Percentiles rank a stretch among this genome's conserved stretches.
These are phyloP conservation scores for Starmera caribaea DNA, from an alignment of 805 yeast genomes.

Conservation along the genomic window DNA sequence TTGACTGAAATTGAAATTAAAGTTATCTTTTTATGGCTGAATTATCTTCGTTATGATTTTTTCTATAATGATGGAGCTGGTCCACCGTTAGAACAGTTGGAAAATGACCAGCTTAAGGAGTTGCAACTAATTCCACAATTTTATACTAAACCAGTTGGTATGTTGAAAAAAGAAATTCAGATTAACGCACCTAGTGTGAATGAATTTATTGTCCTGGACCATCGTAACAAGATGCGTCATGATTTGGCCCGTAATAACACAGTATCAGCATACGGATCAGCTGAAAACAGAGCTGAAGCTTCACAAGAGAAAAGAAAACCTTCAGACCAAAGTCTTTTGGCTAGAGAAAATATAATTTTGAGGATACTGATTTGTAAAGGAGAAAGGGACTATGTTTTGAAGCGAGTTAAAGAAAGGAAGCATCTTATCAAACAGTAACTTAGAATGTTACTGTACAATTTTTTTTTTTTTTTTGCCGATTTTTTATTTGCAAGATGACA, in stretches of 20 bases:
- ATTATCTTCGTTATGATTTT: conserved; percentile 55
- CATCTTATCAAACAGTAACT: conserved; percentile 11
- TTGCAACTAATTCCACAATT: conserved; percentile 53
- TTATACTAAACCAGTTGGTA: conserved; percentile 41
- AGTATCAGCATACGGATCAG: conserved; percentile 62
- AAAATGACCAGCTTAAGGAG: conserved; percentile 54
- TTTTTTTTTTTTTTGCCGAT: neutral
- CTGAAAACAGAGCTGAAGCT: conserved; percentile 39
- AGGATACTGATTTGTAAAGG: conserved; percentile 63
- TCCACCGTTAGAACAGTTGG: conserved; percentile 56
- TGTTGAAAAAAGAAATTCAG: conserved; percentile 49
- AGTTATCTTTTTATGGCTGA: conserved; percentile 62
- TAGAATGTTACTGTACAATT: neutral
- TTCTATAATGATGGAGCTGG: conserved; percentile 80
- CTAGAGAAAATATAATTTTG: conserved; percentile 59
- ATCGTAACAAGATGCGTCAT: conserved; percentile 25
- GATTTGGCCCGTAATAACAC: conserved; percentile 57
- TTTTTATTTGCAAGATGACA: neutral
- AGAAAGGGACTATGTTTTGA: conserved; percentile 46
- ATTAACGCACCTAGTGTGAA: conserved; percentile 45
- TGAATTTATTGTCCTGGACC: conserved; percentile 37
- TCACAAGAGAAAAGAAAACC: conserved; percentile 34
- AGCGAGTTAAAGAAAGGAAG: conserved; percentile 54
- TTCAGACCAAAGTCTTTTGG: conserved; percentile 22
- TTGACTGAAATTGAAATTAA: conserved; percentile 54